Percentiles rank a stretch among this genome's conserved stretches.
phyloP scores from a whole-genome alignment of 805 yeast species.

The Hanseniaspora nectarophila region DNA sequence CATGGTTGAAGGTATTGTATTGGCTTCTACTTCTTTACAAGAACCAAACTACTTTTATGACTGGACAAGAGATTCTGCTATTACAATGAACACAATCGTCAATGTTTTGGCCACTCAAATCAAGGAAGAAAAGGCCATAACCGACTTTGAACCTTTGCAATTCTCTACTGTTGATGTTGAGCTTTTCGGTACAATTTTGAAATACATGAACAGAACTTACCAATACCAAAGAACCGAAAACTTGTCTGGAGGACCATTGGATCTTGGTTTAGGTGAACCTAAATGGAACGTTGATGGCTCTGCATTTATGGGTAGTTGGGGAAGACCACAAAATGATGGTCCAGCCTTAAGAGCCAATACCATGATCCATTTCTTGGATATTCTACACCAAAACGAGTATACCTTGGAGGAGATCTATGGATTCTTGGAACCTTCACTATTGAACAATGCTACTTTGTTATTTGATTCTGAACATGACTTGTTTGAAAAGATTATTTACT shows the following conservation, averaged over 20 bases:
- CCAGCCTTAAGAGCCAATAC: conserved; percentile 73
- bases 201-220: conserved; percentile 49
- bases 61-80: conserved; percentile 86
- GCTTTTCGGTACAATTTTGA: conserved; percentile 34
- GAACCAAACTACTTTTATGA: conserved; percentile 76
- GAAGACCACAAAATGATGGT: conserved; percentile 92
- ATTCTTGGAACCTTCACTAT: conserved; percentile 10
- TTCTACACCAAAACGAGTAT: conserved; percentile 29
- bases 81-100: conserved; percentile 57
- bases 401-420: conserved; percentile 20
- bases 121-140: conserved; percentile 8
- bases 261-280: conserved; percentile 72
- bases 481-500: conserved; percentile 44
- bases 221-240: conserved; percentile 55
- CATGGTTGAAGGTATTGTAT: conserved; percentile 55
- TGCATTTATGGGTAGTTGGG: conserved; percentile 63
- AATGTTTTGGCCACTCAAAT: conserved; percentile 35
- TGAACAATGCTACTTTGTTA: conserved; percentile 3
- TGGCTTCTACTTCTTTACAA: conserved; percentile 68
- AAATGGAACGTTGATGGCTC: conserved; percentile 60
- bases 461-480: conserved; percentile 29
- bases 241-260: conserved; percentile 49
- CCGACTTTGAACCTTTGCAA: background rate
- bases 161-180: background rate
- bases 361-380: conserved; percentile 41